These are phyloP conservation scores for Colletotrichum navitas DNA, from an alignment of 2,329 filamentous ascomycete genomes.

Conservation along the genomic window DNA sequence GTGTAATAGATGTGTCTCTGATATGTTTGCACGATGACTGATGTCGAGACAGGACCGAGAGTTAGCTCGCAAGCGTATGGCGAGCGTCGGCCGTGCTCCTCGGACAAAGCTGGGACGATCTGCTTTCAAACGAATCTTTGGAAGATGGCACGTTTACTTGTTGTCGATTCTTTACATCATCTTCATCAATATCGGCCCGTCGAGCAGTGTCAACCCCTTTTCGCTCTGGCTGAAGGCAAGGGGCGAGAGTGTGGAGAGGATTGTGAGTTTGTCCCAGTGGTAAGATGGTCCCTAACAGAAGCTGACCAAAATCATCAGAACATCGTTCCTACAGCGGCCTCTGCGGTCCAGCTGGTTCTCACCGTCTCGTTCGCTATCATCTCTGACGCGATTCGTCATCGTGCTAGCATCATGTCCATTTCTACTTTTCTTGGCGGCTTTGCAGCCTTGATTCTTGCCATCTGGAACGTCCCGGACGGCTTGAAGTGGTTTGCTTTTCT, in stretches of 20 bases:
- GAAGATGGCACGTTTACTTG: conserved; percentile 53
- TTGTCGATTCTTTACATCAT: conserved; percentile 54
- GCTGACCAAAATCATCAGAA: conserved; percentile 10
- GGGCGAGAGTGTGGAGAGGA: conserved; percentile 62
- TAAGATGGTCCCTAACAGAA: too few species aligned
- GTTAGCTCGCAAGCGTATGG: conserved; percentile 29
- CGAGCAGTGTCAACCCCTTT: conserved; percentile 52
- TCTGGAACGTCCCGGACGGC: conserved; percentile 68
- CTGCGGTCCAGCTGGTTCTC: conserved; percentile 33
- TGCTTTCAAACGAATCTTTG: conserved; percentile 36
- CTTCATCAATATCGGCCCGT: conserved; percentile 64
- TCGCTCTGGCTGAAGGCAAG: conserved; percentile 57
- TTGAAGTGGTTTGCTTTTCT: conserved; percentile 66
- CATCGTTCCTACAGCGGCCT: conserved; percentile 37
- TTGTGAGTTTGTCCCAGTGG: conserved; percentile 58
- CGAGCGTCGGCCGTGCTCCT: conserved; percentile 63
- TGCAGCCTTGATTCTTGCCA: conserved; percentile 56
- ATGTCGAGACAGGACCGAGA: conserved; percentile 12
- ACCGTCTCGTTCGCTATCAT: conserved; percentile 36
- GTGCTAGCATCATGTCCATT: conserved; percentile 35
- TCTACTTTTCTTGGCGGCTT: conserved; percentile 37
- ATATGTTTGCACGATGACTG: not conserved
- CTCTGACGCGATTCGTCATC: conserved; percentile 35
- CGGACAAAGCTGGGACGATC: conserved; percentile 62
- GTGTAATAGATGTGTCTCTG: not conserved